A percentile compares a stretch with the other conserved stretches of the same genome.
Conservation (phyloP, 805 yeast genomes). For the Zygosaccharomyces bailii region DNA sequence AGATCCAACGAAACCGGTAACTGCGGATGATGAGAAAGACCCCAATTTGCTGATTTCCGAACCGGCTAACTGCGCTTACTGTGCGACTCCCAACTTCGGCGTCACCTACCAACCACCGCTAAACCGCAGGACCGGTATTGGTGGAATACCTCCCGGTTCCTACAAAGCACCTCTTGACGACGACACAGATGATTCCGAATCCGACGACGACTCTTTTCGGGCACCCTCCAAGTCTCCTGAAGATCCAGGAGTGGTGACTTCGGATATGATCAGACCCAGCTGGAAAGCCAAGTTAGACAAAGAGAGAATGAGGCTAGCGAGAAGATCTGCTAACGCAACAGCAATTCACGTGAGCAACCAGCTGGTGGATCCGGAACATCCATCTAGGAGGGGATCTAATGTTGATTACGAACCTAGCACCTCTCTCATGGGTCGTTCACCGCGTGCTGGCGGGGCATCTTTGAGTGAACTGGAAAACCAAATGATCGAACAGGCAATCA, state of each 20-base stretch:
- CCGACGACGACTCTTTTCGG: constrained; percentile 24
- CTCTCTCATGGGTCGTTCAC: constrained; percentile 19
- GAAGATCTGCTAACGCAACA: constrained; percentile 89
- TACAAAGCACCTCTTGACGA: constrained; percentile 24
- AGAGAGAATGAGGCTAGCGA: constrained; percentile 74
- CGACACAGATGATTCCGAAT: constrained; percentile 10
- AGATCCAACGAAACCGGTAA: constrained; percentile 27
- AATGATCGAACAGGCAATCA: constrained; percentile 82
- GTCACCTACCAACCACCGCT: constrained; percentile 70
- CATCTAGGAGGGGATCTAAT: constrained; percentile 25
- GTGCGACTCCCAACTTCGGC: constrained; percentile 84
- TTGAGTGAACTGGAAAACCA: constrained; percentile 55
- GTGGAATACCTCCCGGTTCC: constrained; percentile 49
- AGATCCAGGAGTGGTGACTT: constrained; percentile 67
- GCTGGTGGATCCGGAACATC: constrained; percentile 41
- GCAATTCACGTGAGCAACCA: constrained; percentile 88
- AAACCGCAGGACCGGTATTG: constrained; percentile 52
- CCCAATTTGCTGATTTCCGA: constrained; percentile 76
- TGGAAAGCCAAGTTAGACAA: constrained; percentile 76
- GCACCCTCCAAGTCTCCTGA: constrained; percentile 61
- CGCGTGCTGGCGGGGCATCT: constrained; percentile 18
- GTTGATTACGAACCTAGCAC: constrained; percentile 13
- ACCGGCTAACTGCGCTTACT: constrained; percentile 88
- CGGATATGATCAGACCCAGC: constrained; percentile 85
- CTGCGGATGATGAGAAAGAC: constrained; percentile 35